Evolutionary conservation across 768 basidiomycete species (phyloP), one percentile per base, ranked within the genome.

Genomic region (Calocera viscosa): DNA sequence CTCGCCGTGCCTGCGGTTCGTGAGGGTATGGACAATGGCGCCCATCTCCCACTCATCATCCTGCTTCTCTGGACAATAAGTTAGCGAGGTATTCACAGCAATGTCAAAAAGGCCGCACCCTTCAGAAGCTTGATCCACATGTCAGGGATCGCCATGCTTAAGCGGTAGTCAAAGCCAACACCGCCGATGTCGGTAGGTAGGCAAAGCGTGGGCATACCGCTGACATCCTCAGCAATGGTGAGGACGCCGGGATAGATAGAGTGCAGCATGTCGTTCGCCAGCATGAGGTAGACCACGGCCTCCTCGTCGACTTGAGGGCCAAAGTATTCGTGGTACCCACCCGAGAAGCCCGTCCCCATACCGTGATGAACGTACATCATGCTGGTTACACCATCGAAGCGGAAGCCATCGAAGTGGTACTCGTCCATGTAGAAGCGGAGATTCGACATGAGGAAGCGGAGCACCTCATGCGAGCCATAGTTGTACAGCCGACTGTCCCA

Each of bases 91-190:
- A 26, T 26, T 7, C 30, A 26, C 14, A 16, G 53, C 22, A 11
- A 60, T 5, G 24, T 2, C 22, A 32, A 28, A 60, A 28, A 10
- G 14, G 19, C 5, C 53, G 30, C 30, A 60, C 53, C 53, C 75
- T 98, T 99, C 71, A 98, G 83, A 30, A 98, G 81, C 77, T 99
- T 98, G 81, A 99, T 99, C 93, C 94, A 99, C 94, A 95, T 97
- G 76, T 99, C 96, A 1, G 96, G 96, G 64, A 99, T 84, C 24
- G 96, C 96, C 96, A 98, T 99, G 32, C 93, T 92, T 53, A 99
- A 80, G 34, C 96, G 89, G 77, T 97, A 99, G 78, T 99, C 96
- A 77, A 98, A 99, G 2, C 95, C 96, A 64, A 99, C 80, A 16
- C 96, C 96, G 53, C 95, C 96, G 67, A 86, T 81, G 41, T 79